phyloP scores from a whole-genome alignment of 1,284 basidiomycete species.

The Termitomyces sp. region DNA sequence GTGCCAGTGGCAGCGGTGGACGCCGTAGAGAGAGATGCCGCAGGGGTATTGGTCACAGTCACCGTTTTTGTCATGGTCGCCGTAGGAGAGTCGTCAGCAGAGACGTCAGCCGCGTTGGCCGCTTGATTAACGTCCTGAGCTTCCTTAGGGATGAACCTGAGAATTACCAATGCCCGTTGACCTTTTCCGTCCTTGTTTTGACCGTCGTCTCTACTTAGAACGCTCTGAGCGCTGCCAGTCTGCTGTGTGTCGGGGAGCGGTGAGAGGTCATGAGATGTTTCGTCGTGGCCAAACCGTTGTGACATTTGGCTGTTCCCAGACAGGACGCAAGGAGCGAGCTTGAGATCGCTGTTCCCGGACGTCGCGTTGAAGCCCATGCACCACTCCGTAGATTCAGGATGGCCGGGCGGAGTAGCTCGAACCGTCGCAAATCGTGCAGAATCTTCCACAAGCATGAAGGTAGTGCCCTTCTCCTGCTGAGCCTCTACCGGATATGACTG shows the following conservation, averaged over 20 bases:
- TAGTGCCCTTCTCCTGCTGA: slow-evolving; percentile 46
- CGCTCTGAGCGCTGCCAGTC: background rate
- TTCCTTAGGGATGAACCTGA: slow-evolving; percentile 41
- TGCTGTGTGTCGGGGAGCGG: slow-evolving; percentile 18
- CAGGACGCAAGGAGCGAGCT: background rate
- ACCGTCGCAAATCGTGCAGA: slow-evolving; percentile 34
- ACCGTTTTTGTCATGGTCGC: slow-evolving; percentile 20
- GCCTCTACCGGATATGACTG: slow-evolving; percentile 39
- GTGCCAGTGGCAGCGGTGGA: slow-evolving; percentile 10
- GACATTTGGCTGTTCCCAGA: background rate
- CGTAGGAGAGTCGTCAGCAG: slow-evolving; percentile 9
- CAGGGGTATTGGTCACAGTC: slow-evolving; percentile 17
- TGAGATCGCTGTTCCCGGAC: background rate
- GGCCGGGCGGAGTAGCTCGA: slow-evolving; percentile 41
- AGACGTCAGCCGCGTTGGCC: background rate
- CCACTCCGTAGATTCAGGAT: slow-evolving; percentile 19
- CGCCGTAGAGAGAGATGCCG: slow-evolving; percentile 19
- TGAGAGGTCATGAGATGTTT: slow-evolving; percentile 19
- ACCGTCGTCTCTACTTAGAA: slow-evolving; percentile 10
- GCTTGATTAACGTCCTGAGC: slow-evolving; percentile 11
- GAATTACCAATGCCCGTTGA: slow-evolving; percentile 26
- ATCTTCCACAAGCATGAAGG: slow-evolving; percentile 41
- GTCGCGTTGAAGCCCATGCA: background rate
- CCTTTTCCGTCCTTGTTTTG: slow-evolving; percentile 17
- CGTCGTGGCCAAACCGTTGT: background rate